Evolutionary conservation across 1,284 basidiomycete genomes (phyloP).

Genomic region (Cutaneotrichosporon cutaneum): DNA sequence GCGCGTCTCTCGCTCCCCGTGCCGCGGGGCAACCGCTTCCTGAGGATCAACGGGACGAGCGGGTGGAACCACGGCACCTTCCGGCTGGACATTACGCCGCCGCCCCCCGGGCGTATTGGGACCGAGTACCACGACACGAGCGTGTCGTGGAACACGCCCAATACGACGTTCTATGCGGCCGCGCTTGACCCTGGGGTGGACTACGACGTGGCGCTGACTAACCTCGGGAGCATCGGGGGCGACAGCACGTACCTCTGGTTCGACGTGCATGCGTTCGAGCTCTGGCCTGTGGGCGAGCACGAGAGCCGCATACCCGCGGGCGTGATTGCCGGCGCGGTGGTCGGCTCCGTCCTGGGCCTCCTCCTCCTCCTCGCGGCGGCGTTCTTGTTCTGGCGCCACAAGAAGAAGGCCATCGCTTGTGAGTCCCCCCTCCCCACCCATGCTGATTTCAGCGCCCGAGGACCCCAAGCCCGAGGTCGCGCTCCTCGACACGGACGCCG

Average conservation of each 20-base stretch:
- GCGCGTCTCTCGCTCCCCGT: background rate
- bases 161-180: background rate
- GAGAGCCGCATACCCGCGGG: slow-evolving; percentile 37
- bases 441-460: too few relatives aligned
- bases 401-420: background rate
- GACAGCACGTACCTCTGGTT: background rate
- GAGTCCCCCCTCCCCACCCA: too few relatives aligned
- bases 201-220: background rate
- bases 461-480: too few relatives aligned
- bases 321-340: slow-evolving; percentile 39
- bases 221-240: background rate
- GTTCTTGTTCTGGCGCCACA: background rate
- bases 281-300: slow-evolving; percentile 6
- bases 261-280: background rate
- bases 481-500: background rate
- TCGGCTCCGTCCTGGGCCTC: slow-evolving; percentile 3
- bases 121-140: background rate
- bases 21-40: background rate
- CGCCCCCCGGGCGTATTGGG: background rate
- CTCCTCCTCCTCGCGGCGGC: background rate
- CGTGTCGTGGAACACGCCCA: background rate
- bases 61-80: background rate
- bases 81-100: background rate
- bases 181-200: background rate
- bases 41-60: background rate